These are phyloP conservation scores for Basidiobolus meristosporus DNA, from an alignment of 371 early-diverging fungal species.

Conservation along the genomic window DNA sequence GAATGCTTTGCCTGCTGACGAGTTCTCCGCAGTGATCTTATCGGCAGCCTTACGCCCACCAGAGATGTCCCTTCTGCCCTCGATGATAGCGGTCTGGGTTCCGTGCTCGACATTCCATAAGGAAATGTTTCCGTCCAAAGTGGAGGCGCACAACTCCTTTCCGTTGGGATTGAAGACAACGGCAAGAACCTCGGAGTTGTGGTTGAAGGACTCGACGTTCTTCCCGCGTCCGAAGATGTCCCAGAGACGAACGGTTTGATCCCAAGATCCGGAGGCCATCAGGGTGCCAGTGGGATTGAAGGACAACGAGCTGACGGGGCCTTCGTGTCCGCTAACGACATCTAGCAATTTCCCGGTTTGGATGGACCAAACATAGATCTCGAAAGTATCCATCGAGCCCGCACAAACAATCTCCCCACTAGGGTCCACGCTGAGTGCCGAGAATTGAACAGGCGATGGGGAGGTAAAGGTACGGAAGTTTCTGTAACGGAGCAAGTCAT, in stretches of 20 bases:
- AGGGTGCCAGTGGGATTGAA: slow-evolving; percentile 66
- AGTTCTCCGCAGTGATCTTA: slow-evolving; percentile 64
- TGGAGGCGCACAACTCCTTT: slow-evolving; percentile 64
- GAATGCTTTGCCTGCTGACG: slow-evolving; percentile 70
- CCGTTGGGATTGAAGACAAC: slow-evolving; percentile 84
- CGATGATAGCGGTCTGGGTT: slow-evolving; percentile 51
- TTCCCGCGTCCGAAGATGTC: slow-evolving; percentile 81
- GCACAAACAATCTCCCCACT: slow-evolving; percentile 93
- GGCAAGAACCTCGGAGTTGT: slow-evolving; percentile 71
- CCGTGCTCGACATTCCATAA: slow-evolving; percentile 76
- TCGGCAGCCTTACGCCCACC: slow-evolving; percentile 69
- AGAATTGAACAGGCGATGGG: slow-evolving; percentile 91
- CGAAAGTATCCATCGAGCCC: slow-evolving; percentile 87
- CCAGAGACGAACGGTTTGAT: slow-evolving; percentile 83
- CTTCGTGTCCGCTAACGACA: slow-evolving; percentile 84
- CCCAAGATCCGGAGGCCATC: slow-evolving; percentile 87
- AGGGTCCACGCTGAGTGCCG: slow-evolving; percentile 81
- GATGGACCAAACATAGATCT: slow-evolving; percentile 93
- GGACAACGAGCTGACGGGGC: slow-evolving; percentile 66
- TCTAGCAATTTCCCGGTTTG: slow-evolving; percentile 93
- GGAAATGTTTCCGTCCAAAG: slow-evolving; percentile 79
- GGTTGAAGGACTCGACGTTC: slow-evolving; percentile 55
- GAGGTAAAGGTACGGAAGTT: slow-evolving; percentile 94
- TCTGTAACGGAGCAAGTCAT: slow-evolving; percentile 88
- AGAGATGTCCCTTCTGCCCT: slow-evolving; percentile 82